Base-by-base conservation (phyloP, 2,329 filamentous ascomycete genomes). In the Trichoderma sp. region DNA sequence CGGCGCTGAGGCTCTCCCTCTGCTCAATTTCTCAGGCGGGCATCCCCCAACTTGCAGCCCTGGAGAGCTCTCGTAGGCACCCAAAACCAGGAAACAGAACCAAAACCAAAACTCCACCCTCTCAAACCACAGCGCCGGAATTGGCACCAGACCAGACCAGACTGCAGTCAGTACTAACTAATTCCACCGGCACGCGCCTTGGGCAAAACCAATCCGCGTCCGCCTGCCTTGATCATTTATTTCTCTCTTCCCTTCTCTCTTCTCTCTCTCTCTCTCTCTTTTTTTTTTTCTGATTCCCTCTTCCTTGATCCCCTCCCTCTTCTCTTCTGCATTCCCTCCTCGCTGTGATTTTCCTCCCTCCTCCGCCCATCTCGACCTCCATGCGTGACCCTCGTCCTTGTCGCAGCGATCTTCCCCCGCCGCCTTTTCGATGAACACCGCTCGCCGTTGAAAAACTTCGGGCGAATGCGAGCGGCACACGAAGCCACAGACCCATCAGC, bases 381-480 rank as follows among this genome's bases (percentile, higher is more conserved):
- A 65, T 65, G 63, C 63, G 63, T 65, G 52, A 48, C 27, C 35
- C 50, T 65, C 63, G 42, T 19, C 19, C 50, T 9, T 57, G 29
- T 42, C 32, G 57, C 52, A 57, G 48, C 52, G 67, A 52, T 54
- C 35, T 34, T 35, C 63, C 64, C 39, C 63, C 56, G 65, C 64
- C 56, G 54, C 53, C 53, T 65, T 67, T 53, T 45, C 64, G 64
- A 67, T 63, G 64, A 61, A 67, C 17, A 50, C 58, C 57, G 37
- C 67, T 34, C 57, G 50, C 67, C 58, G 29, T 50, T 67, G 54
- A 66, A 60, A 66, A 60, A 42, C 25, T 57, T 67, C 64, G 54
- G 50, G 52, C 64, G 68, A 64, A 69, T 72, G 68, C 70, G 67
- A 69, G 61, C 70, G 25, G 53, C 22, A 48, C 60, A 66, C 61